phyloP scores from a whole-genome alignment of 495 filamentous ascomycete genomes.

The Penicillium cosmopolitanum region DNA sequence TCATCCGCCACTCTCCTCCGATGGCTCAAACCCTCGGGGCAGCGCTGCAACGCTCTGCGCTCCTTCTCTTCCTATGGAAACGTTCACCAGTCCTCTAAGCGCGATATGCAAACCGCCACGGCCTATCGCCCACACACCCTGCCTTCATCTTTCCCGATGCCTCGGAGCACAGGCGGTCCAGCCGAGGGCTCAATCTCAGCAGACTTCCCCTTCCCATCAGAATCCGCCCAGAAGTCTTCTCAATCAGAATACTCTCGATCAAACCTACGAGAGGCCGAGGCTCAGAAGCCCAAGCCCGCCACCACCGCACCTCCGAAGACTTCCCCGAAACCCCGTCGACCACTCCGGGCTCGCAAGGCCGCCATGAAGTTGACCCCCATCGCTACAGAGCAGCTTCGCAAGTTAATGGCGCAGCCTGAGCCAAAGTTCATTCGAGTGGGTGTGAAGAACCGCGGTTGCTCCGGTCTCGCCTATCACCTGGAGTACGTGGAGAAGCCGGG shows the following conservation, averaged over 20 bases:
- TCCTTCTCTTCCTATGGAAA: constrained; percentile 66
- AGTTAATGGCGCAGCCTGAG: constrained; percentile 75
- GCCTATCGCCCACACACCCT: constrained; percentile 78
- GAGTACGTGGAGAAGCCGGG: constrained; percentile 93
- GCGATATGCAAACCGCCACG: constrained; percentile 72
- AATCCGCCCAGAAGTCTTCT: constrained; percentile 24
- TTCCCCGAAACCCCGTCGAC: constrained; percentile 55
- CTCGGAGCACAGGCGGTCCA: constrained; percentile 65
- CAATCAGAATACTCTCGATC: constrained; percentile 30
- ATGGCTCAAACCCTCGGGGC: constrained; percentile 49
- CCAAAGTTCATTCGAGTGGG: constrained; percentile 93
- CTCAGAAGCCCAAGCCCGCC: constrained; percentile 60
- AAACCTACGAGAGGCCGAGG: constrained; percentile 63
- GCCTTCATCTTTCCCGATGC: constrained; percentile 62
- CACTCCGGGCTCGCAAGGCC: constrained; percentile 83
- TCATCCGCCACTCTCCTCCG: constrained; percentile 59
- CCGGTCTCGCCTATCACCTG: constrained; percentile 90
- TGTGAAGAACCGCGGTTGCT: constrained; percentile 94
- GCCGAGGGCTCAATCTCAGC: constrained; percentile 70
- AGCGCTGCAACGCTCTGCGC: constrained; percentile 58
- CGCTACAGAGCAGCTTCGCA: constrained; percentile 75
- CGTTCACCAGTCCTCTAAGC: constrained; percentile 59
- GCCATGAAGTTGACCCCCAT: constrained; percentile 82
- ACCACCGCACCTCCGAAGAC: constrained; percentile 36
- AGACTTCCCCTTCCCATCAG: constrained; percentile 35